phyloP scores from a whole-genome alignment of 768 basidiomycete genomes.

The Panus rudis region DNA sequence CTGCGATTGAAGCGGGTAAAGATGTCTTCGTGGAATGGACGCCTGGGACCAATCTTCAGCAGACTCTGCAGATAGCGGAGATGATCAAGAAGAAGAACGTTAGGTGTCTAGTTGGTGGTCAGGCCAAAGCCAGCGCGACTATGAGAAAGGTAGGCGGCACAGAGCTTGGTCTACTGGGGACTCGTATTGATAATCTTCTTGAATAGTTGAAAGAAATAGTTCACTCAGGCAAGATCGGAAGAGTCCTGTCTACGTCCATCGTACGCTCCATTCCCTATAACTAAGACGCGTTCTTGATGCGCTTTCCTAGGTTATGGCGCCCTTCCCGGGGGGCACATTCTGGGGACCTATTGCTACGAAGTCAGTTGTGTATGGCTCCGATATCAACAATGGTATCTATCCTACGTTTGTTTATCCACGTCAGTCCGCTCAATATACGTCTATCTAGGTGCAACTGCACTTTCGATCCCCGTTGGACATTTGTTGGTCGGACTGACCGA shows the following conservation, averaged over 20 bases:
- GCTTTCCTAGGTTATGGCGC: not conserved
- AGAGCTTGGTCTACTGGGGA: not conserved
- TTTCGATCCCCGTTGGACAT: conserved; percentile 24
- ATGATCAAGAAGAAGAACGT: conserved; percentile 25
- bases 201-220: conserved; percentile 9
- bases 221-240: conserved; percentile 4
- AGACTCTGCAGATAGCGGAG: conserved; percentile 29
- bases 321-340: not conserved
- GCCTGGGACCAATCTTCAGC: conserved; percentile 22
- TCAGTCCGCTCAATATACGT: too few relatives aligned
- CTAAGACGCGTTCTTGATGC: not conserved
- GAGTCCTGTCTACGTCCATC: not conserved
- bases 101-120: conserved; percentile 29
- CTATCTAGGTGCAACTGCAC: conserved; percentile 22
- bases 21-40: conserved; percentile 36
- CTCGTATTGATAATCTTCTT: conserved; percentile 7
- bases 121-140: conserved; percentile 22
- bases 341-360: not conserved
- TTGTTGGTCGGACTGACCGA: conserved; percentile 22
- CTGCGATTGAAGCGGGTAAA: conserved; percentile 32
- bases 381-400: conserved; percentile 5
- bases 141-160: conserved; percentile 24
- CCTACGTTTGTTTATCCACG: too few relatives aligned
- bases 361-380: not conserved
- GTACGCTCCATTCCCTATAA: not conserved